phyloP scores from a whole-genome alignment of 805 yeast genomes.

The Nakazawaea pomicola region DNA sequence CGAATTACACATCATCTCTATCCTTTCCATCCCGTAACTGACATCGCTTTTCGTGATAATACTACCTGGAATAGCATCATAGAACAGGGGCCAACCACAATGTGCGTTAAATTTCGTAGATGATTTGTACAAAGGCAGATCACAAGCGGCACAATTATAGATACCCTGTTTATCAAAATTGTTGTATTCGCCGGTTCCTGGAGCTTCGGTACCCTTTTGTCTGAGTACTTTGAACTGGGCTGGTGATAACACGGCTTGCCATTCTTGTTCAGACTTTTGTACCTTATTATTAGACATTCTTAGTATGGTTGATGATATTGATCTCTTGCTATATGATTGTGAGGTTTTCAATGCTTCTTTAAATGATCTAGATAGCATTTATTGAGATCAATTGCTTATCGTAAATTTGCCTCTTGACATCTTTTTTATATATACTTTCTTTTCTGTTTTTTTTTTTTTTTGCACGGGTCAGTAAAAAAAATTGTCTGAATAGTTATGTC shows the following conservation, averaged over 20 bases:
- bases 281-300: background rate
- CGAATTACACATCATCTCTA: conserved; percentile 80
- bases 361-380: too few species aligned
- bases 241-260: conserved; percentile 76
- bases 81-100: conserved; percentile 99
- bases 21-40: conserved; percentile 73
- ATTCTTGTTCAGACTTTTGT: conserved; percentile 46
- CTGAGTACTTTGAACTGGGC: conserved; percentile 76
- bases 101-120: conserved; percentile 81
- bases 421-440: too few species aligned
- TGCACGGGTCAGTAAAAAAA: background rate
- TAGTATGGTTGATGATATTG: background rate
- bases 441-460: too few species aligned
- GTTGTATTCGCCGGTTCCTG: conserved; percentile 58
- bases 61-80: conserved; percentile 81
- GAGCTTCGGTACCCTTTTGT: conserved; percentile 67
- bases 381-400: too few species aligned
- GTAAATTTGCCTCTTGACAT: too few species aligned
- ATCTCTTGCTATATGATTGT: background rate
- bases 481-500: background rate
- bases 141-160: conserved; percentile 85
- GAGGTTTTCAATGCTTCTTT: background rate
- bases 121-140: conserved; percentile 71
- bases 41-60: conserved; percentile 56
- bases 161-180: conserved; percentile 49